Percentiles rank a stretch among this genome's conserved stretches.
phyloP scores from a whole-genome alignment of 169 alveolate species.

The Neospora caninum region DNA sequence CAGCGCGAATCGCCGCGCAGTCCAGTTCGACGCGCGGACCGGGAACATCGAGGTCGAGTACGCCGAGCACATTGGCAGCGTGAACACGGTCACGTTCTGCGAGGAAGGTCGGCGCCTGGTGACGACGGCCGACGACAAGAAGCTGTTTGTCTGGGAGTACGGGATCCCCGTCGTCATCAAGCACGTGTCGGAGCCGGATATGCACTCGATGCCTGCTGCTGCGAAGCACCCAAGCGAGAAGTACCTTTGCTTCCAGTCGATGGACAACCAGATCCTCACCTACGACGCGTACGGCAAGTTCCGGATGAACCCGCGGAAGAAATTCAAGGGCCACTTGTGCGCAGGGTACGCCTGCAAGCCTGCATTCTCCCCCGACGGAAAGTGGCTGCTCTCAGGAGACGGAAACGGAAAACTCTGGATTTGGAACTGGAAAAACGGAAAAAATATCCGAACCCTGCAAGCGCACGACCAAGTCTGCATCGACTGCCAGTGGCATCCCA shows the following conservation, averaged over 20 bases:
- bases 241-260: conserved; percentile 90
- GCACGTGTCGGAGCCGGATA: conserved; percentile 92
- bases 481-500: conserved; percentile 94
- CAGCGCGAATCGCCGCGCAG: conserved; percentile 86
- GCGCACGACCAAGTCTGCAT: conserved; percentile 94
- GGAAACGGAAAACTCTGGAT: conserved; percentile 88
- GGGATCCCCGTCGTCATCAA: conserved; percentile 93
- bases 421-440: conserved; percentile 95
- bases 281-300: conserved; percentile 89
- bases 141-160: conserved; percentile 94
- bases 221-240: conserved; percentile 88
- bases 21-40: conserved; percentile 90
- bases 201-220: conserved; percentile 92
- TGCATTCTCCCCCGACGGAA: conserved; percentile 93
- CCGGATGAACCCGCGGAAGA: conserved; percentile 78
- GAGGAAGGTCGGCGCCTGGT: conserved; percentile 90
- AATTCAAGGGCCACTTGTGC: conserved; percentile 88
- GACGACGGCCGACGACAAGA: conserved; percentile 96
- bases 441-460: conserved; percentile 88
- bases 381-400: conserved; percentile 93
- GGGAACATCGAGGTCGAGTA: conserved; percentile 87
- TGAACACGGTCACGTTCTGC: conserved; percentile 90
- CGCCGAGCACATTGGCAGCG: conserved; percentile 93
- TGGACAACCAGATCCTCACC: conserved; percentile 90
- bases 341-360: conserved; percentile 94